These are phyloP conservation scores for Saccharomyces hybrid DNA, from an alignment of 1,139 yeast genomes.

Conservation along the genomic window DNA sequence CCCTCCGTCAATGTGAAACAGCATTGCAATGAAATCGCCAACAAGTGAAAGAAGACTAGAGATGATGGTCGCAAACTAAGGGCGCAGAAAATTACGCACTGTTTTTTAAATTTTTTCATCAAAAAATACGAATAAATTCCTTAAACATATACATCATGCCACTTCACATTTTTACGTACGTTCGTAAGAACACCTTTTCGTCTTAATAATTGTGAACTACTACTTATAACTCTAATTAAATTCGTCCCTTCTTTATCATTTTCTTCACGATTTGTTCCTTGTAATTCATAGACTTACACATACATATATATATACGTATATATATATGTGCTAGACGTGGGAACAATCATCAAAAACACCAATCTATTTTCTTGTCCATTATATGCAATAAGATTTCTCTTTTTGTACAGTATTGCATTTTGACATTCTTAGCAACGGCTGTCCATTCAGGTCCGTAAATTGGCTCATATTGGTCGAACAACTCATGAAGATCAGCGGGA, in stretches of 20 bases:
- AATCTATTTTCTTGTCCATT: too few species aligned
- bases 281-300: not conserved
- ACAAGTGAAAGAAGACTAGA: not conserved
- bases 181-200: not conserved
- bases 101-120: not conserved
- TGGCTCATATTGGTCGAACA: slow-evolving; percentile 43
- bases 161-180: not conserved
- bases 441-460: slow-evolving; percentile 57
- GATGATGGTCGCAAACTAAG: not conserved
- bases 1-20: too few species aligned
- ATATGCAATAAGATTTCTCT: slow-evolving; percentile 10
- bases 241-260: not conserved
- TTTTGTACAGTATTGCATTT: slow-evolving; percentile 14
- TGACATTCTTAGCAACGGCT: slow-evolving; percentile 35
- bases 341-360: not conserved
- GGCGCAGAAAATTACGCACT: not conserved
- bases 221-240: slow-evolving; percentile 5
- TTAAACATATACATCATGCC: not conserved
- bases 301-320: too few species aligned
- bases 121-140: not conserved
- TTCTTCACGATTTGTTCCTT: not conserved
- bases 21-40: not conserved
- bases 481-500: slow-evolving; percentile 29
- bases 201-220: not conserved
- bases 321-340: not conserved